phyloP scores from a whole-genome alignment of 2,329 filamentous ascomycete genomes.

The Rhexocercosporidium sp. region DNA sequence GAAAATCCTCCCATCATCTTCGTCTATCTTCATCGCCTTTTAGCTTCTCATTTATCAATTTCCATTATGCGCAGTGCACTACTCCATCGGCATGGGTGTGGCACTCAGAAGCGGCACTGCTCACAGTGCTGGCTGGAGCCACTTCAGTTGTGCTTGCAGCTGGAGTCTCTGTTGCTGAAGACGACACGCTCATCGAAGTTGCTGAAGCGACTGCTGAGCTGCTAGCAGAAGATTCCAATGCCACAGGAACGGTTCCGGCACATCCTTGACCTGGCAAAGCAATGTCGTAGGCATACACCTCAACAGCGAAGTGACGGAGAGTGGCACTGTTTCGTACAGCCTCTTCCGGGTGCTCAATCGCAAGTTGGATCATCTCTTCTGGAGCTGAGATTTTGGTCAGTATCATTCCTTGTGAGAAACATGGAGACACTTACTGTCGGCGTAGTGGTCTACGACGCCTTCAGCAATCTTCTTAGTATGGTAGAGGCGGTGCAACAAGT shows the following conservation, averaged over 20 bases:
- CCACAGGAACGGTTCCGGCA: slow-evolving; percentile 47
- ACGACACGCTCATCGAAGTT: slow-evolving; percentile 14
- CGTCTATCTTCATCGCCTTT: not conserved
- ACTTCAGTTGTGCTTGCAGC: slow-evolving; percentile 19
- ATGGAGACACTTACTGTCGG: slow-evolving; percentile 56
- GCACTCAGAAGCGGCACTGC: slow-evolving; percentile 41
- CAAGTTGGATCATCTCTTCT: slow-evolving; percentile 15
- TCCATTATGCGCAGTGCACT: slow-evolving; percentile 45
- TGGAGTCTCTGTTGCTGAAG: slow-evolving; percentile 16
- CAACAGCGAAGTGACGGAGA: slow-evolving; percentile 72
- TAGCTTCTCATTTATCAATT: not conserved
- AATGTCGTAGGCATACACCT: slow-evolving; percentile 70
- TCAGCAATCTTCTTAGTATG: slow-evolving; percentile 67
- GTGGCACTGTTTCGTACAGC: slow-evolving; percentile 63
- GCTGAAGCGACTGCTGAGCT: not conserved
- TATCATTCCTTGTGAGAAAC: slow-evolving; percentile 56
- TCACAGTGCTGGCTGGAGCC: slow-evolving; percentile 20
- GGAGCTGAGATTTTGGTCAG: slow-evolving; percentile 49
- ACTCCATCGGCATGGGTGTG: slow-evolving; percentile 49
- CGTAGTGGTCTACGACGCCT: slow-evolving; percentile 64
- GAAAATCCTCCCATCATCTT: not conserved
- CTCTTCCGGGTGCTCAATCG: slow-evolving; percentile 11
- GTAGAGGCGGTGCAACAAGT: slow-evolving; percentile 69
- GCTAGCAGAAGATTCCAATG: slow-evolving; percentile 11
- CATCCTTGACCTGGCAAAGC: slow-evolving; percentile 68